These are phyloP conservation scores for Triticum monococcum DNA, from an alignment of 176 grass and related monocot genomes.

Conservation along the genomic window DNA sequence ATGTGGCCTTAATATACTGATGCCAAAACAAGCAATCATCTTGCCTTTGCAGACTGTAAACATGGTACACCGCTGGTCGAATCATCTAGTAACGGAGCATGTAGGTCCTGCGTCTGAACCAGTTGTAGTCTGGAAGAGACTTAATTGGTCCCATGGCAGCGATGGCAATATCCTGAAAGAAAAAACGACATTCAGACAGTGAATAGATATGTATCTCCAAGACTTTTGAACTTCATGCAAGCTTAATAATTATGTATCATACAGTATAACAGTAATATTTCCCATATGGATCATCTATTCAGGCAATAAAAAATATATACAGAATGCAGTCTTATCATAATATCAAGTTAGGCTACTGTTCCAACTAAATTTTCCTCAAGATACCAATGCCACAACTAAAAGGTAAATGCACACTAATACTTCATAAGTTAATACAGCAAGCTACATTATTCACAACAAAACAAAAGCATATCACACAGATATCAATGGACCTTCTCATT, in stretches of 20 bases:
- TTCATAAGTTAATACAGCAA: background rate
- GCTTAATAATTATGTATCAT: too few relatives aligned
- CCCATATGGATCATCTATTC: background rate
- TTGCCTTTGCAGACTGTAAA: conserved; percentile 50
- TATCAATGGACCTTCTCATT: background rate
- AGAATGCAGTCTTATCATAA: too few relatives aligned
- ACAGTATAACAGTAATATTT: background rate
- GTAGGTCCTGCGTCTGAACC: conserved; percentile 98
- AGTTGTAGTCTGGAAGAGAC: conserved; percentile 95
- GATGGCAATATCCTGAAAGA: conserved; percentile 77
- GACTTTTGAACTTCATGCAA: background rate
- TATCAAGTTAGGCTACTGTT: background rate
- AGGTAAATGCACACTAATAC: background rate
- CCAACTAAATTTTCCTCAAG: background rate
- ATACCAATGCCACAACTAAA: conserved; percentile 11
- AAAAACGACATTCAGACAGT: background rate
- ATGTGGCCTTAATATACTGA: conserved; percentile 47
- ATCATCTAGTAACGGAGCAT: conserved; percentile 90
- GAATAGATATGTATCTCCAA: background rate
- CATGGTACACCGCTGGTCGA: conserved; percentile 22
- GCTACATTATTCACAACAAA: background rate
- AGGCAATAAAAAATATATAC: background rate
- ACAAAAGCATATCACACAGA: background rate
- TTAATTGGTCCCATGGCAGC: conserved; percentile 92
- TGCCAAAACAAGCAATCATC: conserved; percentile 41